Evolutionary conservation across 2,329 filamentous ascomycete genomes (phyloP).

Genomic region (Pseudogymnoascus sp.): DNA sequence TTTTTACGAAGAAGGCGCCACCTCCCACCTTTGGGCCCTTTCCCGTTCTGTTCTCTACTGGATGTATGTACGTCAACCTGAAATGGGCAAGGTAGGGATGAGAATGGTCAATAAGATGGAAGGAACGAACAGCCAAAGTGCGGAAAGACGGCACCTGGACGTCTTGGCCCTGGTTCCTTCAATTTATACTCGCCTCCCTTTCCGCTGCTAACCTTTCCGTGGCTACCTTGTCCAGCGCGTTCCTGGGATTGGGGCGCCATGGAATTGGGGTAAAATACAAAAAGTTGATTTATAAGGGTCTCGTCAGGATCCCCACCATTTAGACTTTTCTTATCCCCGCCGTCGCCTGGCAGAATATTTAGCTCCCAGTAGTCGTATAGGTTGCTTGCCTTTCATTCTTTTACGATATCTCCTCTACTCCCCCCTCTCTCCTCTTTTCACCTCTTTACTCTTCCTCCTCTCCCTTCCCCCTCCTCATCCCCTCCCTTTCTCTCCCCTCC

Average conservation of each 20-base stretch:
- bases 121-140: not conserved
- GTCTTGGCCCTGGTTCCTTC: not conserved
- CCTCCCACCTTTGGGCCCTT: not conserved
- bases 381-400: not conserved
- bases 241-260: constrained; percentile 1
- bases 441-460: not conserved
- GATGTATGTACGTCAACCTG: not conserved
- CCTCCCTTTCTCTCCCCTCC: not conserved
- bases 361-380: not conserved
- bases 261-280: not conserved
- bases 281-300: constrained; percentile 2
- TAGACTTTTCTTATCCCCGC: constrained; percentile 4
- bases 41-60: not conserved
- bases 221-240: not conserved
- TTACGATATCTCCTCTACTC: not conserved
- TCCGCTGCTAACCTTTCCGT: not conserved
- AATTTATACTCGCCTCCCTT: not conserved
- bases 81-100: not conserved
- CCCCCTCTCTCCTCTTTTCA: not conserved
- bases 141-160: not conserved
- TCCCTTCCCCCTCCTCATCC: not conserved
- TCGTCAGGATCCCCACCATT: constrained; percentile 3
- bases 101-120: not conserved
- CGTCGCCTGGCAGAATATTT: constrained; percentile 1
- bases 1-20: not conserved